phyloP scores from a whole-genome alignment of 1,139 yeast species.

The Yamadazyma diospyri region DNA sequence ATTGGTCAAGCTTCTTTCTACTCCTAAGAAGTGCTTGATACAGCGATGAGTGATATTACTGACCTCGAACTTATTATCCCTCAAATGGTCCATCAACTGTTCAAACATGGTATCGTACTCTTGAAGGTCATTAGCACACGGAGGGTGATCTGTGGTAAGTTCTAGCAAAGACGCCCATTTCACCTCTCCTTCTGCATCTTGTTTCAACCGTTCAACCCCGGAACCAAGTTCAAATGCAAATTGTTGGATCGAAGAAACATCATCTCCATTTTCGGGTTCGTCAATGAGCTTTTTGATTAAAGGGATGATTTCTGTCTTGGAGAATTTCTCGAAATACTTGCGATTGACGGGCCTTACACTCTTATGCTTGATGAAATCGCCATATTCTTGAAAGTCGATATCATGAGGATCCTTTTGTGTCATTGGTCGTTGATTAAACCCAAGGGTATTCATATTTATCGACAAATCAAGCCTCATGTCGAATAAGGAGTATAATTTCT shows the following conservation, averaged over 20 bases:
- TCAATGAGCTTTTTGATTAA: constrained; percentile 10
- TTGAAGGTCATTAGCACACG: constrained; percentile 24
- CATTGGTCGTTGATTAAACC: constrained; percentile 3
- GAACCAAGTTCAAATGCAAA: constrained; percentile 31
- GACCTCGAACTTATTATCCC: constrained; percentile 21
- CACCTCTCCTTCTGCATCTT: background rate
- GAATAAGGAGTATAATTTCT: constrained; percentile 11
- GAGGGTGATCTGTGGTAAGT: constrained; percentile 10
- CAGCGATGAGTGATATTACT: constrained; percentile 8
- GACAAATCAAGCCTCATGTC: constrained; percentile 13
- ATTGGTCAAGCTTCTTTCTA: background rate
- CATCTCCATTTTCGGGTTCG: constrained; percentile 7
- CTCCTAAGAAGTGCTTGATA: background rate
- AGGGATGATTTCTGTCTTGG: constrained; percentile 11
- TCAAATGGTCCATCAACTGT: constrained; percentile 40
- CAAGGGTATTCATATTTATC: constrained; percentile 10
- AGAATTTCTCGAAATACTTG: constrained; percentile 13
- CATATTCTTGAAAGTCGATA: constrained; percentile 9
- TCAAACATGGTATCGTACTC: constrained; percentile 52
- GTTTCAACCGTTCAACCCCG: constrained; percentile 13
- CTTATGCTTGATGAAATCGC: constrained; percentile 2
- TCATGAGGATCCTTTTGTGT: constrained; percentile 5
- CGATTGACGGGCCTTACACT: constrained; percentile 8
- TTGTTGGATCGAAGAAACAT: constrained; percentile 22
- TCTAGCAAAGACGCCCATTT: constrained; percentile 13